These are phyloP conservation scores for Megacollybia marginata DNA, from an alignment of 768 basidiomycete genomes.

Conservation along the genomic window DNA sequence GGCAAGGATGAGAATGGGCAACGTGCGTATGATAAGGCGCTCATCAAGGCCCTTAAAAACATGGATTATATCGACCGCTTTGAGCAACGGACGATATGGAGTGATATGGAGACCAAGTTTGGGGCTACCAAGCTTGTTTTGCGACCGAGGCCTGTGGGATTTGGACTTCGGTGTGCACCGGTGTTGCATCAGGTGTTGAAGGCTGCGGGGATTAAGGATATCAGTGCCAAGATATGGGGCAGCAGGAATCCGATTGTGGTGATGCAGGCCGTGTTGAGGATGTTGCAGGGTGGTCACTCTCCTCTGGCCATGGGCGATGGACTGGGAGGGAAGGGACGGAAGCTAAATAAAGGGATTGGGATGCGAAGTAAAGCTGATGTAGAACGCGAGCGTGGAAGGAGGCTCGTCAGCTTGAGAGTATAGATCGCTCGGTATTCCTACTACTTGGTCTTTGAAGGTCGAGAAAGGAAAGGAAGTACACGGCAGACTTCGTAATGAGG, in stretches of 20 bases:
- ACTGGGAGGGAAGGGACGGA: constrained; percentile 62
- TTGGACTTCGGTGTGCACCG: constrained; percentile 87
- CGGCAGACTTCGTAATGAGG: too few relatives aligned
- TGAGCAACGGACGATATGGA: constrained; percentile 93
- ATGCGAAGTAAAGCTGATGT: constrained; percentile 60
- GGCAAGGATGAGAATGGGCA: constrained; percentile 60
- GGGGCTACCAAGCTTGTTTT: constrained; percentile 77
- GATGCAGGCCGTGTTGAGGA: constrained; percentile 74
- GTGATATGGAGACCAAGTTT: constrained; percentile 78
- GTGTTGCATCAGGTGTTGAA: constrained; percentile 84
- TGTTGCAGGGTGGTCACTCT: constrained; percentile 81
- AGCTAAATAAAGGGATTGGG: constrained; percentile 70
- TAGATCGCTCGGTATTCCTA: constrained; percentile 10
- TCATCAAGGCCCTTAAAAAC: constrained; percentile 66
- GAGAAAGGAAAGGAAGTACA: too few relatives aligned
- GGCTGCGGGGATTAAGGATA: constrained; percentile 92
- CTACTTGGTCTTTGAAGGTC: too few relatives aligned
- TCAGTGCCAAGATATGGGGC: constrained; percentile 93
- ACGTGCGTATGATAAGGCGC: constrained; percentile 51
- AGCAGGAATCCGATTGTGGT: constrained; percentile 82
- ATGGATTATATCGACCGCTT: constrained; percentile 95
- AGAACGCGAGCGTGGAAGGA: constrained; percentile 79
- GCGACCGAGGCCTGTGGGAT: constrained; percentile 80
- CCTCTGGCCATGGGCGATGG: constrained; percentile 81
- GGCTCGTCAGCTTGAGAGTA: constrained; percentile 58